Evolutionary conservation across 2,329 filamentous ascomycete species (phyloP).

Genomic region (Sphaerulina musiva): DNA sequence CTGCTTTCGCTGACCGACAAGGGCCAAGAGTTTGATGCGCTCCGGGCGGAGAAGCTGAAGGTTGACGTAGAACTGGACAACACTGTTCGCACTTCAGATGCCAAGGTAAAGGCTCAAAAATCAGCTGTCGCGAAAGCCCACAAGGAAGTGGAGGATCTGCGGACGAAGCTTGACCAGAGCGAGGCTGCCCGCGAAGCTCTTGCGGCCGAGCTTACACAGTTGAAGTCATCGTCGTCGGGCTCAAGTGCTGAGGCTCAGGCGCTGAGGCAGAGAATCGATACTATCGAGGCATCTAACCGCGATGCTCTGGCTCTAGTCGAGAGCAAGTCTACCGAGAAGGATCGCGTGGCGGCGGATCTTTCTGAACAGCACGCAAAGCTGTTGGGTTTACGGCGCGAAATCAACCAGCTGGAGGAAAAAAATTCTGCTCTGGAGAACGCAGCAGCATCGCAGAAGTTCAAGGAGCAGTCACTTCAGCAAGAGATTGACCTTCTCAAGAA

Average conservation of each 20-base stretch:
- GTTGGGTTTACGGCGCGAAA: slow-evolving; percentile 73
- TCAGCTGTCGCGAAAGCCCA: slow-evolving; percentile 73
- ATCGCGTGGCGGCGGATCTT: slow-evolving; percentile 77
- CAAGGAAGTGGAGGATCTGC: slow-evolving; percentile 73
- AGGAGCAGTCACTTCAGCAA: slow-evolving; percentile 82
- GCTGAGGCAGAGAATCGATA: slow-evolving; percentile 73
- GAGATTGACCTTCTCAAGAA: slow-evolving; percentile 82
- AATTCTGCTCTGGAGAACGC: slow-evolving; percentile 76
- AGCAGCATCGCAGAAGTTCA: slow-evolving; percentile 76
- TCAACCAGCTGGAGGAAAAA: slow-evolving; percentile 73
- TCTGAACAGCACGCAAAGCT: slow-evolving; percentile 84
- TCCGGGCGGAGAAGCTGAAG: slow-evolving; percentile 82
- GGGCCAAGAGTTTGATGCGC: slow-evolving; percentile 71
- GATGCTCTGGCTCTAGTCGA: slow-evolving; percentile 85
- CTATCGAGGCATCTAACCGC: slow-evolving; percentile 84
- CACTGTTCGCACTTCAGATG: slow-evolving; percentile 74
- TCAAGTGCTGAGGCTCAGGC: slow-evolving; percentile 69
- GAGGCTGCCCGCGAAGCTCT: slow-evolving; percentile 69
- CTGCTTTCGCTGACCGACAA: slow-evolving; percentile 69
- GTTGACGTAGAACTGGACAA: slow-evolving; percentile 91
- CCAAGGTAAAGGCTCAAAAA: slow-evolving; percentile 75
- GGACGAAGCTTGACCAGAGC: slow-evolving; percentile 73
- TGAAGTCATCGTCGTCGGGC: slow-evolving; percentile 66
- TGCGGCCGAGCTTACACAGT: slow-evolving; percentile 71
- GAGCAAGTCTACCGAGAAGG: slow-evolving; percentile 79